Evolutionary conservation across 768 basidiomycete genomes (phyloP).

Genomic region (Cantharellus cinnabarinus): DNA sequence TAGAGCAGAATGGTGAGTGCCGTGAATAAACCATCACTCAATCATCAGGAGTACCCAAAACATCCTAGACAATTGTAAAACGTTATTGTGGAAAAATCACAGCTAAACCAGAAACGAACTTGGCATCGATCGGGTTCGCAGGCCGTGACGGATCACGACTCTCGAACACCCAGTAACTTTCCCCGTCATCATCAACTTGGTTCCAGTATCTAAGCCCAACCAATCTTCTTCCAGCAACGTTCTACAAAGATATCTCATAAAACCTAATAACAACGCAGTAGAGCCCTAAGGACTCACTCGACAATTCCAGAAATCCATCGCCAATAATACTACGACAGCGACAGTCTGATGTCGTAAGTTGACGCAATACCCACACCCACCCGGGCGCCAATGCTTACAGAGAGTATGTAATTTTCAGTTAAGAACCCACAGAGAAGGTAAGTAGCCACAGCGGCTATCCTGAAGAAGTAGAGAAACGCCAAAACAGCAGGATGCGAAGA

Average conservation of each 20-base stretch:
- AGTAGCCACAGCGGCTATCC: conserved; percentile 68
- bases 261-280: too few species aligned
- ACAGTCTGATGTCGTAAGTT: conserved; percentile 37
- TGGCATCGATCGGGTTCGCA: conserved; percentile 73
- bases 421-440: conserved; percentile 89
- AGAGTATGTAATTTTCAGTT: conserved; percentile 79
- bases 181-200: conserved; percentile 94
- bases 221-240: conserved; percentile 80
- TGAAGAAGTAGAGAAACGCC: conserved; percentile 79
- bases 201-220: conserved; percentile 98
- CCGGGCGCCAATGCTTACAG: conserved; percentile 29
- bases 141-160: conserved; percentile 81
- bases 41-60: conserved; percentile 45
- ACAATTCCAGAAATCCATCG: conserved; percentile 98
- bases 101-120: conserved; percentile 25
- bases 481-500: conserved; percentile 39
- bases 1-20: conserved; percentile 14
- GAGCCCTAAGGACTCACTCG: conserved; percentile 31
- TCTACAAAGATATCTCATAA: conserved; percentile 25
- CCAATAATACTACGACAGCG: conserved; percentile 74
- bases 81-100: background rate
- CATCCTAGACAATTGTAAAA: conserved; percentile 36
- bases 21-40: conserved; percentile 8
- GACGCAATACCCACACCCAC: background rate
- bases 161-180: conserved; percentile 95